Conservation (phyloP, 306 rosid genomes). For the Sicyos baderoa region DNA sequence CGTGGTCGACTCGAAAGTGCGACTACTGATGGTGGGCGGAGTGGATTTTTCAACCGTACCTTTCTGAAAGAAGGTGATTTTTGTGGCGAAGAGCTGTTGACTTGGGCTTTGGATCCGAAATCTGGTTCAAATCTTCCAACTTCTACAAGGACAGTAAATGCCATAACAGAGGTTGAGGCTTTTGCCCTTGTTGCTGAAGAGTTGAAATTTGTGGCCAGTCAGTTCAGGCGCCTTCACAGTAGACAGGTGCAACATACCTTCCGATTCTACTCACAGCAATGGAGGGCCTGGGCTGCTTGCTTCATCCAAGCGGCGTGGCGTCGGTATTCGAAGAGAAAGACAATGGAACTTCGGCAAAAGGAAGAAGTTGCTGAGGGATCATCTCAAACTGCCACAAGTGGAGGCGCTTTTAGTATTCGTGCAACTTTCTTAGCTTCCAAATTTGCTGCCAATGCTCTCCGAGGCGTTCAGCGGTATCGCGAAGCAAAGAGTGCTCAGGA, state of each 20-base stretch:
- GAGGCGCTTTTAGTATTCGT: constrained; percentile 64
- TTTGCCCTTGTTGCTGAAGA: constrained; percentile 89
- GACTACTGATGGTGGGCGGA: constrained; percentile 94
- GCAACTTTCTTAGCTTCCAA: constrained; percentile 82
- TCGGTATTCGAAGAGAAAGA: constrained; percentile 72
- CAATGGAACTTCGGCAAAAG: constrained; percentile 64
- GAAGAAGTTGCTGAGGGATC: constrained; percentile 49
- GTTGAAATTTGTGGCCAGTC: constrained; percentile 88
- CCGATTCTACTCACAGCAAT: constrained; percentile 94
- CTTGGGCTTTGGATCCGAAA: constrained; percentile 97
- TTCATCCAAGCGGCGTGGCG: constrained; percentile 99
- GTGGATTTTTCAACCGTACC: constrained; percentile 89
- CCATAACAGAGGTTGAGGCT: constrained; percentile 82
- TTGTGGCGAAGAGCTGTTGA: constrained; percentile 96
- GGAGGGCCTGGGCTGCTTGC: constrained; percentile 99
- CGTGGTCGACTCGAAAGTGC: constrained; percentile 98
- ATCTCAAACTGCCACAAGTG: constrained; percentile 30
- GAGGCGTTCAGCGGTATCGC: constrained; percentile 80
- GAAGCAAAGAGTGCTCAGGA: constrained; percentile 75
- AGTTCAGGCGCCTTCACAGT: constrained; percentile 95
- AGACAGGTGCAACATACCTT: constrained; percentile 97
- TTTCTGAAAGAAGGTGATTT: constrained; percentile 77
- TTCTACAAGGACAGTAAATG: constrained; percentile 82
- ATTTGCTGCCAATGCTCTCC: constrained; percentile 89
- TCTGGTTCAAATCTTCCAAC: constrained; percentile 91